These are phyloP conservation scores for Penicillium odoratum DNA, from an alignment of 495 filamentous ascomycete species.

Conservation along the genomic window DNA sequence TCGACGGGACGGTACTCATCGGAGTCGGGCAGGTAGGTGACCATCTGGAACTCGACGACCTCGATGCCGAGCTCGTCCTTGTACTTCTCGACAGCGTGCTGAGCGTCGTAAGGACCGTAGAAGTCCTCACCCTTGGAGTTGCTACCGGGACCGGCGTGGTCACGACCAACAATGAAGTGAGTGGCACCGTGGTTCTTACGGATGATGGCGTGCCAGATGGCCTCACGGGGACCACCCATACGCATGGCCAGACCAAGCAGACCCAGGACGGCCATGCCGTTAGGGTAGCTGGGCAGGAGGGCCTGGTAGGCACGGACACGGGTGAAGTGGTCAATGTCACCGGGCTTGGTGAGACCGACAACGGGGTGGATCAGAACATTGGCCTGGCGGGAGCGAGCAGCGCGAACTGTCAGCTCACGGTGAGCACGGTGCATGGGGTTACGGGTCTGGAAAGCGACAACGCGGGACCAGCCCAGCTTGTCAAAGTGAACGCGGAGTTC, in stretches of 20 bases:
- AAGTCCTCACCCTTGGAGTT: slow-evolving; percentile 96
- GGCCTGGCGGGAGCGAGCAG: slow-evolving; percentile 89
- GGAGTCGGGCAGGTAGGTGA: slow-evolving; percentile 95
- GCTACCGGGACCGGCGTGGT: slow-evolving; percentile 95
- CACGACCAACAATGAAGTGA: slow-evolving; percentile 98
- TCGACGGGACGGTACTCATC: slow-evolving; percentile 95
- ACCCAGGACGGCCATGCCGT: slow-evolving; percentile 97
- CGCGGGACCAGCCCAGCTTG: slow-evolving; percentile 95
- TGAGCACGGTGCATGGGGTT: slow-evolving; percentile 99
- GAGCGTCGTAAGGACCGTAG: slow-evolving; percentile 98
- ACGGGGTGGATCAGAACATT: slow-evolving; percentile 99
- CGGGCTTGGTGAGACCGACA: slow-evolving; percentile 96
- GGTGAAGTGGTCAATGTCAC: slow-evolving; percentile 99
- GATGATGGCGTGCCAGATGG: slow-evolving; percentile 99
- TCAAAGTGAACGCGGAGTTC: slow-evolving; percentile 96
- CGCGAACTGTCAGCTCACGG: slow-evolving; percentile 93
- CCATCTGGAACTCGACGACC: slow-evolving; percentile 98
- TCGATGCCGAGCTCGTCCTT: slow-evolving; percentile 93
- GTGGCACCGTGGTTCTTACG: slow-evolving; percentile 99
- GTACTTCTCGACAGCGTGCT: slow-evolving; percentile 97
- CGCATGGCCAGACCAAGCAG: slow-evolving; percentile 96
- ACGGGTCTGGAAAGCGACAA: slow-evolving; percentile 97
- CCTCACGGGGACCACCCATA: slow-evolving; percentile 97
- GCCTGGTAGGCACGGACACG: slow-evolving; percentile 98
- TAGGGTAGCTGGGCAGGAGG: slow-evolving; percentile 94